Evolutionary conservation across 345 rosid species (phyloP), one percentile per base, ranked within the genome.

Genomic region (Bruguiera sexangula): DNA sequence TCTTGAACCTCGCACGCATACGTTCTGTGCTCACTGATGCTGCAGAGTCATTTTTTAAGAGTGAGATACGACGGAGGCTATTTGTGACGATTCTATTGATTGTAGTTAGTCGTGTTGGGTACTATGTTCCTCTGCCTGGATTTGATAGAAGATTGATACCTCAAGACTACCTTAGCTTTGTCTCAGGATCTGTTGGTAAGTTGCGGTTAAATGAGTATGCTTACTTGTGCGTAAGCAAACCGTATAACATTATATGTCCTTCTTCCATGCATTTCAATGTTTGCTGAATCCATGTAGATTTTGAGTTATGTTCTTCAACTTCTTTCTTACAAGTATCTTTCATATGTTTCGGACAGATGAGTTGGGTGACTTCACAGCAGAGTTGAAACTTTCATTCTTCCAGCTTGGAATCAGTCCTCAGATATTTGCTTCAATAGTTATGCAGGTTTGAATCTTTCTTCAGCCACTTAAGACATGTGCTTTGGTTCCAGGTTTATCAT

Each of bases 361-460:
- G 56, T 79, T 94, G 65, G 98, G 93, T 67, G 95, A 88, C 70
- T 82, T 89, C 71, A 76, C 89, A 68, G 72, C 95, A 67, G 90
- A 85, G 79, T 85, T 94, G 63, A 91, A 94, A 84, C 85, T 94
- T 77, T 94, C 97, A 0, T 74, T 89, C 71, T 94, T 94, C 72
- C 98, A 91, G 86, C 98, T 94, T 76, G 98, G 98, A 69, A 91
- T 91, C 78, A 89, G 93, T 82, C 98, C 97, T 36, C 95, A 87
- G 80, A 94, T 89, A 24, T 73, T 91, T 59, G 95, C 95, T 74
- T 94, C 95, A 20, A 91, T 94, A 66, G 67, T 91, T 63, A 89
- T 91, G 97, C 97, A 91, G 96, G 97, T 94, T 67, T 70, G 53
- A 46, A 46, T 57, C 75, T 68, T 30, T 78, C 59, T 58, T 68